Evolutionary conservation across 805 yeast species (phyloP).

Genomic region (Pichia paraexigua): DNA sequence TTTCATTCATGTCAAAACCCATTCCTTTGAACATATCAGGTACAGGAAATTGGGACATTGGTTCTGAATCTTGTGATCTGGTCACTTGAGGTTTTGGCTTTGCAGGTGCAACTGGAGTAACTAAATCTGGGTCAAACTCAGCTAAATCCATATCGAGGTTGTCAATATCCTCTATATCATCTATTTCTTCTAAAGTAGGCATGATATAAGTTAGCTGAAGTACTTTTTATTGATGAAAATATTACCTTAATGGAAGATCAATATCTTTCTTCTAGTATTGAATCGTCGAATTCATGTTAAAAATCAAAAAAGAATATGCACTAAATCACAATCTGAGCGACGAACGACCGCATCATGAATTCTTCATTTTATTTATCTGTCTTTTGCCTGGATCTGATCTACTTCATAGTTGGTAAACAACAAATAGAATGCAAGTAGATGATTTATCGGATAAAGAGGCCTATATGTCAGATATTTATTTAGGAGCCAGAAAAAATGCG

Average conservation of each 20-base stretch:
- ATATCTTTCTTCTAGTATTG: too few relatives aligned
- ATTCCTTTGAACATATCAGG: slow-evolving; percentile 21
- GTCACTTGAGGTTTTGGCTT: slow-evolving; percentile 51
- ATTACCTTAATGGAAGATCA: not conserved
- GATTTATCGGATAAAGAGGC: slow-evolving; percentile 4
- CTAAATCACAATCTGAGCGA: not conserved
- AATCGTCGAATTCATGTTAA: not conserved
- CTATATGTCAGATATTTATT: not conserved
- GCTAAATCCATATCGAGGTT: slow-evolving; percentile 91
- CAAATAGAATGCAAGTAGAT: not conserved
- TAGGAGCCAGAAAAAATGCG: not conserved
- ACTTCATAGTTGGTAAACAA: not conserved
- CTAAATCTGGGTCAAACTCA: slow-evolving; percentile 69
- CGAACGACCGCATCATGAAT: not conserved
- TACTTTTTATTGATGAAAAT: not conserved
- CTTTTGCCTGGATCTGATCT: not conserved
- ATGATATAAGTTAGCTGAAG: slow-evolving; percentile 22
- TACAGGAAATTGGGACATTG: not conserved
- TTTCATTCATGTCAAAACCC: slow-evolving; percentile 10
- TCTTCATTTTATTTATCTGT: not conserved
- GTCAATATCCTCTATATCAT: slow-evolving; percentile 77
- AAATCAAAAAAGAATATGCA: too few relatives aligned
- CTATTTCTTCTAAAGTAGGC: slow-evolving; percentile 69
- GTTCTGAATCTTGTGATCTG: slow-evolving; percentile 46
- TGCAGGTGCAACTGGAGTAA: slow-evolving; percentile 63